Evolutionary conservation across 1,139 yeast genomes (phyloP).

Genomic region (Tardiomyces blankii): DNA sequence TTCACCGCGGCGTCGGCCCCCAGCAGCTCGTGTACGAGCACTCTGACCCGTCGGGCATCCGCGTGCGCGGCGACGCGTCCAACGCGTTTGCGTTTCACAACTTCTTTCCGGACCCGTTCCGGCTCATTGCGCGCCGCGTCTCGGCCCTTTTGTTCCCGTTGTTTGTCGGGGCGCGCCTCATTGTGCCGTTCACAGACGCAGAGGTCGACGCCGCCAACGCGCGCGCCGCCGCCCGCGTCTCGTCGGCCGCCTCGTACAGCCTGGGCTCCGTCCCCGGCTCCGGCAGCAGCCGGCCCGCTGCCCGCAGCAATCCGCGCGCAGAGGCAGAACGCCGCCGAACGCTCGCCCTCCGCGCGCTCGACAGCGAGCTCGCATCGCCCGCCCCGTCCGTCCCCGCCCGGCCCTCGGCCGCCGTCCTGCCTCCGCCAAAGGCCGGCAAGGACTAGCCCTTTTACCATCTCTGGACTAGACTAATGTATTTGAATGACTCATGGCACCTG

Average conservation of each 20-base stretch:
- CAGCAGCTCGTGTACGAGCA: constrained; percentile 1
- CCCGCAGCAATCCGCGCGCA: background rate
- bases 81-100: constrained; percentile 78
- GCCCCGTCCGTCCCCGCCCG: background rate
- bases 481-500: too few species aligned
- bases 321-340: background rate
- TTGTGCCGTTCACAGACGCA: constrained; percentile 11
- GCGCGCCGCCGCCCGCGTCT: constrained; percentile 13
- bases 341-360: background rate
- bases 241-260: constrained; percentile 4
- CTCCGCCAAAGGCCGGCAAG: background rate
- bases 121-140: background rate
- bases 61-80: constrained; percentile 71
- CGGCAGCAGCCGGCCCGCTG: background rate
- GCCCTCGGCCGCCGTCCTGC: background rate
- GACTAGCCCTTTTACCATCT: background rate
- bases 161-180: constrained; percentile 1
- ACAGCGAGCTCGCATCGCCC: background rate
- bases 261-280: background rate
- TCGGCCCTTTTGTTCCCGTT: background rate
- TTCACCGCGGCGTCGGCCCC: constrained; percentile 7
- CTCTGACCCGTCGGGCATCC: constrained; percentile 20
- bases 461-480: too few species aligned
- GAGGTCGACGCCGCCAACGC: constrained; percentile 16
- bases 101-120: constrained; percentile 30